These are phyloP conservation scores for Karstenula rhodostoma DNA, from an alignment of 2,329 filamentous ascomycete species.

Conservation along the genomic window DNA sequence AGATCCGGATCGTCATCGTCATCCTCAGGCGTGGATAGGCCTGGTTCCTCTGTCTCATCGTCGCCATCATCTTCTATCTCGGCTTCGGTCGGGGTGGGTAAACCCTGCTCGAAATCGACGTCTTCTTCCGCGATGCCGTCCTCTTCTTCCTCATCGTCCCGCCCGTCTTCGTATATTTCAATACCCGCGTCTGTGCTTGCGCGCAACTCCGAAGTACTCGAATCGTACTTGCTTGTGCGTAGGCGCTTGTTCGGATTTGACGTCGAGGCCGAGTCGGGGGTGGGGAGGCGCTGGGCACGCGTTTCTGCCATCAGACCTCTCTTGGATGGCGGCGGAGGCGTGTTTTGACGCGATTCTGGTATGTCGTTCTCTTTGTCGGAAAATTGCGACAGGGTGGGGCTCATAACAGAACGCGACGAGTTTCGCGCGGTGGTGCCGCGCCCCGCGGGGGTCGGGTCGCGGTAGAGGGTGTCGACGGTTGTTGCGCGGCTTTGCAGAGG, in stretches of 20 bases:
- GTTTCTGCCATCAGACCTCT: constrained; percentile 52
- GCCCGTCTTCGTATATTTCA: constrained; percentile 30
- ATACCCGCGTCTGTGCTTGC: constrained; percentile 15
- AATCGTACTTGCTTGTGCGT: constrained; percentile 50
- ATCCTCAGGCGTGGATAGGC: constrained; percentile 20
- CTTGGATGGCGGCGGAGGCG: constrained; percentile 47
- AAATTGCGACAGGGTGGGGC: constrained; percentile 38
- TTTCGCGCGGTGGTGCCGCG: constrained; percentile 26
- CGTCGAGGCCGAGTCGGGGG: constrained; percentile 48
- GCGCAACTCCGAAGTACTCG: constrained; percentile 14
- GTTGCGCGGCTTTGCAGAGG: constrained; percentile 38
- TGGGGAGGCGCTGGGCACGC: constrained; percentile 42
- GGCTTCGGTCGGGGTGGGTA: constrained; percentile 1
- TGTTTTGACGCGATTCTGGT: constrained; percentile 37
- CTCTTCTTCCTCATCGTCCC: constrained; percentile 18
- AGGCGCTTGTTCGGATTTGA: constrained; percentile 54
- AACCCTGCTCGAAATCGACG: constrained; percentile 20
- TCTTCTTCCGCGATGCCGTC: constrained; percentile 24
- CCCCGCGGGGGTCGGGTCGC: constrained; percentile 41
- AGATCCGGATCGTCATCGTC: constrained; percentile 41
- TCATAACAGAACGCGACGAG: constrained; percentile 43
- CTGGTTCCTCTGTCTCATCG: constrained; percentile 22
- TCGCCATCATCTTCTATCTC: constrained; percentile 21
- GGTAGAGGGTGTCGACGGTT: constrained; percentile 47
- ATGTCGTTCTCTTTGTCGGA: constrained; percentile 58